Evolutionary conservation across 1,139 yeast genomes (phyloP).

Genomic region (Saccharomycopsis hybrid): DNA sequence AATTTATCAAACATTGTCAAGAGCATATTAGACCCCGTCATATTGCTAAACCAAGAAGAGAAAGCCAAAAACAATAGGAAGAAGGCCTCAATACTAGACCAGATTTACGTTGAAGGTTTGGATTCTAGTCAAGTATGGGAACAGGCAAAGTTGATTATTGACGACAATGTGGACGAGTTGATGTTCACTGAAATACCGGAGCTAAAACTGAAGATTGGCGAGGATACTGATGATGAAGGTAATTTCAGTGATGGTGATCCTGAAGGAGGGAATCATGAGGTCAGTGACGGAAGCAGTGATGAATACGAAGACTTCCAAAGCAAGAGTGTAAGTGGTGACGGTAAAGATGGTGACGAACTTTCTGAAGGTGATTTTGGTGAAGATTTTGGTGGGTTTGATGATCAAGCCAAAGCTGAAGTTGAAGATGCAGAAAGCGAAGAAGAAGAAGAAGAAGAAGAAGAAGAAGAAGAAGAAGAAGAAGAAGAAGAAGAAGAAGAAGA

Average conservation of each 20-base stretch:
- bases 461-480: slow-evolving; percentile 22
- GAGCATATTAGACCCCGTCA: slow-evolving; percentile 14
- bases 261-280: slow-evolving; percentile 24
- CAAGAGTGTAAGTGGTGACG: slow-evolving; percentile 21
- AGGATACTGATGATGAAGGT: slow-evolving; percentile 24
- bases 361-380: slow-evolving; percentile 11
- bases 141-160: slow-evolving; percentile 79
- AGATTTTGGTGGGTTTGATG: slow-evolving; percentile 25
- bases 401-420: slow-evolving; percentile 20
- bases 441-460: slow-evolving; percentile 16
- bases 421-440: slow-evolving; percentile 13
- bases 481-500: slow-evolving; percentile 27
- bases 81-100: slow-evolving; percentile 67
- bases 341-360: slow-evolving; percentile 19
- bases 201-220: slow-evolving; percentile 30
- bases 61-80: background rate
- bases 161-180: slow-evolving; percentile 56
- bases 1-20: slow-evolving; percentile 11
- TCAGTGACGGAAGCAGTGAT: slow-evolving; percentile 19
- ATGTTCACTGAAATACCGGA: slow-evolving; percentile 42
- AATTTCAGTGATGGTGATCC: slow-evolving; percentile 25
- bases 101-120: slow-evolving; percentile 76
- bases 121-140: slow-evolving; percentile 93
- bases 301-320: slow-evolving; percentile 21
- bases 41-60: background rate